Base-by-base conservation (phyloP, 106 monocot genomes). In the Hemerocallis citrina region DNA sequence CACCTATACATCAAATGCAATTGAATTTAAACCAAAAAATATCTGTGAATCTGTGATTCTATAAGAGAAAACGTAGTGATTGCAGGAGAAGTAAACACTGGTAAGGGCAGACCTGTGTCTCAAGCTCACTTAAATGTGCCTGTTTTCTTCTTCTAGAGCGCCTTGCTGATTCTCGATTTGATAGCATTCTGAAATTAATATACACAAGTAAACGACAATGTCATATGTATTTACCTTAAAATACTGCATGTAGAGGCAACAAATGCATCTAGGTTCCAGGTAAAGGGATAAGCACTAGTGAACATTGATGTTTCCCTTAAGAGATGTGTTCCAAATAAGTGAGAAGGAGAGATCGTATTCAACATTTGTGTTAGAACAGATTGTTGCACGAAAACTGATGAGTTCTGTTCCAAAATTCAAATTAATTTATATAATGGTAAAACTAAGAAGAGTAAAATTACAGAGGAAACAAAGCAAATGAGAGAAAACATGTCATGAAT, bases 101-200 rank as follows among this genome's bases (percentile, higher is more conserved):
- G 25, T 40, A 24, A 59, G 25, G 25, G 50, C 30, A 64, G 20
- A 90, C 89, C 89, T 90, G 81, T 59, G 72, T 21, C 51, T 90
- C 89, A 63, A 93, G 88, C 10, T 93, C 93, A 76, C 35, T 88
- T 25, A 89, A 52, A 72, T 93, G 93, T 37, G 68, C 88, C 79
- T 93, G 93, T 65, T 93, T 93, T 66, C 93, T 93, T 77, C 75
- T 85, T 68, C 93, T 72, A 56, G 93, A 93, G 14, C 93, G 81
- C 61, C 89, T 85, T 40, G 89, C 93, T 44, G 93, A 93, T 38
- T 93, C 93, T 16, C 93, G 78, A 75, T 93, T 93, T 51, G 93
- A 93, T 37, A 93, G 81, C 93, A 89, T 93, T 73, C 93, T 93
- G 74, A 22, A 12, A 34, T 56, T 33, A 33, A 29, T 17, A 33